Evolutionary conservation across 805 yeast genomes (phyloP), one percentile per base, ranked within the genome.

Genomic region (Candida suzukii): DNA sequence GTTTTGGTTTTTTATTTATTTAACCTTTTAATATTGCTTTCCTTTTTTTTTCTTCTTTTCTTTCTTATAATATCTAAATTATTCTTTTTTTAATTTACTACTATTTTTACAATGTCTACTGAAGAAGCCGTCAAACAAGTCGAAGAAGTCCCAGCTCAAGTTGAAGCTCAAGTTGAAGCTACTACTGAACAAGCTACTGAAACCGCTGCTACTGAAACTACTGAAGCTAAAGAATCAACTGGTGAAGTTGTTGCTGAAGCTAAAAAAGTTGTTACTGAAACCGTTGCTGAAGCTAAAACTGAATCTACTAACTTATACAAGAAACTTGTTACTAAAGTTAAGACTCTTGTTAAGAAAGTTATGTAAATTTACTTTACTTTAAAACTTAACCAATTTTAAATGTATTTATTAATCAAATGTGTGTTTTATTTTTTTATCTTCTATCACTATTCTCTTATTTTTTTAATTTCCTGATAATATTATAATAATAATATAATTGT

Each of bases 271-370:
- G 46, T 32, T 12, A 42, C 38, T 3, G 24, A 16, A 14, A 53
- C 26, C 18, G 38, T 18, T 20, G 29, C 29, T 16, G 37, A 27
- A 16, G 30, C 28, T 22, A 37, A 29, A 34, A 27, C 28, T 22
- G 40, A 38, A 30, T 6, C 20, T 20, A 37, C 34, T 10, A 32
- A 37, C 13, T 17, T 42, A 17, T 50, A 38, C 28, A 60, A 60
- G 56, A 61, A 56, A 49, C 46, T 54, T 41, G 29, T 51, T 16
- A 46, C 54, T 35, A 60, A 57, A 51, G 38, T 61, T 37, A 61
- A 59, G 55, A 46, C 27, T 47, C 46, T 39, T 36, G 45, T 36
- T 46, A 48, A 46, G 41, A 40, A 38, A 41, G 38, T 37, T 16
- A 18, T 44, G 16, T 29, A 16, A 25, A 25, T 37, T 33, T n/a